Evolutionary conservation across 2,329 filamentous ascomycete species (phyloP), one percentile per base, ranked within the genome.

Genomic region (Calonectria montana): DNA sequence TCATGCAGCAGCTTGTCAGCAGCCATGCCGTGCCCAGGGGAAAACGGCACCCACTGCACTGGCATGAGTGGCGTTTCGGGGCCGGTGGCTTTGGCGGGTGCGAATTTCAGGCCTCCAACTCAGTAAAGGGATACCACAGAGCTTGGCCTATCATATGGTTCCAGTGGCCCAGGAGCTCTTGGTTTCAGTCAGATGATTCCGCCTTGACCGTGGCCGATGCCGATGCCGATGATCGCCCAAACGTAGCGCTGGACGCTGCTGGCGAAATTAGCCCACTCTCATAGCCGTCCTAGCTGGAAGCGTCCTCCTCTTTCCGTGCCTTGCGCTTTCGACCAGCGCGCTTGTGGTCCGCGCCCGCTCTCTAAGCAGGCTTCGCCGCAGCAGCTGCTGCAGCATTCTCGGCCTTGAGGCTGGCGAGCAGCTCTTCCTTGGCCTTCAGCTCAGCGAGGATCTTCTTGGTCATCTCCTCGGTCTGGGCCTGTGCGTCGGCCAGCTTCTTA

Each of bases 391-490:
- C 88, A 50, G 84, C 82, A 69, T 91, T 86, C 75, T 87, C 89
- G 45, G 87, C 88, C 85, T 92, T 93, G 59, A 93, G 86, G 69
- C 87, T 87, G 31, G 88, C 84, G 66, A 94, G 84, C 75, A 88
- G 85, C 66, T 88, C 87, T 82, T 93, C 93, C 83, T 94, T 93
- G 65, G 88, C 86, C 82, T 90, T 91, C 70, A 93, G 87, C 83
- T 90, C 87, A 74, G 86, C 88, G 76, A 89, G 88, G 74, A 92
- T 88, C 78, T 86, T 88, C 80, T 87, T 87, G 62, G 87, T 86
- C 81, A 93, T 90, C 68, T 90, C 87, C 68, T 90, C 87, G 48
- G 94, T 89, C 79, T 91, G 90, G 68, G 88, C 87, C 80, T 91
- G 85, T 68, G 94, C 93, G 71, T 92, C 92, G 74, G 86, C 87